Conservation (phyloP, 169 alveolate genomes). For the Plasmodium billcollinsi region DNA sequence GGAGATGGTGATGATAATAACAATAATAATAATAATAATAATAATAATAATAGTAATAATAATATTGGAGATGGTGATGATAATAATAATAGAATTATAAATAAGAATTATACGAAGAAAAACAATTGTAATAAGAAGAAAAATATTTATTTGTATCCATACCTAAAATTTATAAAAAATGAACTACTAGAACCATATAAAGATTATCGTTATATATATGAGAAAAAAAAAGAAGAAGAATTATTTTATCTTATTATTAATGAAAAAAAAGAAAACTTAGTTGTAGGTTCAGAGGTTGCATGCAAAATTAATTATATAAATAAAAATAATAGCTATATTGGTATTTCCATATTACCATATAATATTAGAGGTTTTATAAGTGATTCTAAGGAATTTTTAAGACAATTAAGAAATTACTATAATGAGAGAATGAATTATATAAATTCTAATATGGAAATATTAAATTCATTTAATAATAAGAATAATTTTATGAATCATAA, state of each 20-base stretch:
- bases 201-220: slow-evolving; percentile 79
- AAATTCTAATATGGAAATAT: slow-evolving; percentile 38
- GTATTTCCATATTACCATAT: slow-evolving; percentile 80
- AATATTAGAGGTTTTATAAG: slow-evolving; percentile 80
- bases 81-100: too few species aligned
- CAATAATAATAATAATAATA: too few species aligned
- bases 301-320: slow-evolving; percentile 78
- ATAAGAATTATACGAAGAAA: too few species aligned
- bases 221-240: slow-evolving; percentile 77
- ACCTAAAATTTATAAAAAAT: slow-evolving; percentile 78
- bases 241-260: slow-evolving; percentile 81
- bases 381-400: slow-evolving; percentile 78
- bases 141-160: slow-evolving; percentile 83
- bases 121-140: slow-evolving; percentile 2
- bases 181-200: slow-evolving; percentile 84
- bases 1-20: too few species aligned
- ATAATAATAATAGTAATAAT: too few species aligned
- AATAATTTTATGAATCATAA: slow-evolving; percentile 15
- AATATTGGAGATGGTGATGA: too few species aligned
- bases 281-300: slow-evolving; percentile 83
- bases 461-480: neutral
- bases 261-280: slow-evolving; percentile 77
- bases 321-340: slow-evolving; percentile 30
- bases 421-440: slow-evolving; percentile 70
- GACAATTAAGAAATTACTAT: slow-evolving; percentile 76